Base-by-base conservation (phyloP, 257 asterid genomes). In the Capsicum chinense region DNA sequence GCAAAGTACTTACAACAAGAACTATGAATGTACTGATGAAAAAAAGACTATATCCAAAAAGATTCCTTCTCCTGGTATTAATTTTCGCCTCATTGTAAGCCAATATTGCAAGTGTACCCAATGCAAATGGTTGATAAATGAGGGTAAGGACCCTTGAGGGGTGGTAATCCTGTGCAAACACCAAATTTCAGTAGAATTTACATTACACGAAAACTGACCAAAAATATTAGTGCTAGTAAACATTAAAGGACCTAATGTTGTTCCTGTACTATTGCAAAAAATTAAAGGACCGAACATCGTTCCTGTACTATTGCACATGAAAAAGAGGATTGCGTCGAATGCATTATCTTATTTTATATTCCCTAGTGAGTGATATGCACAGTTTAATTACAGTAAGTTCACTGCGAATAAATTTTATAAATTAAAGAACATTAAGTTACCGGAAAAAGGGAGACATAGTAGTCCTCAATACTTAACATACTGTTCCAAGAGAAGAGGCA, bases 81-180 rank as follows among this genome's bases (percentile, higher is more conserved):
- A 91, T 79, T 47, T 86, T 91, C 9, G 90, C 90, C 88, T 91
- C 92, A 13, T 86, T 35, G 73, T 88, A 88, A 6, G 91, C 81
- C 35, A 91, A 84, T 19, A 87, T 71, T 11, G 87, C 90, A 48
- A 91, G 67, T 6, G 92, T 89, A 80, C 88, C 90, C 9, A 89
- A 83, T 12, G 90, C 94, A 81, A 89, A 91, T n/a, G 94, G 92
- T 64, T 89, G 91, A 84, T 88, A 91, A 1, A 88, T 90, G 50
- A 91, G 92, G 60, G 94, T 89, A 82, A 91, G 92, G 19, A 91
- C 87, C 80, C 94, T 86, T 48, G 91, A 83, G 4, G 91, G 87
- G 81, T 89, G 92, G 86, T 91, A 91, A 2, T 59, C 35, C 91
- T 89, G 88, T 64, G 68, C 19, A 59, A 56, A n/a, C n/a, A n/a